Percentiles rank a stretch among this genome's conserved stretches.
Evolutionary conservation across 1,139 yeast genomes (phyloP).

Genomic region (Torulaspora pretoriensis): DNA sequence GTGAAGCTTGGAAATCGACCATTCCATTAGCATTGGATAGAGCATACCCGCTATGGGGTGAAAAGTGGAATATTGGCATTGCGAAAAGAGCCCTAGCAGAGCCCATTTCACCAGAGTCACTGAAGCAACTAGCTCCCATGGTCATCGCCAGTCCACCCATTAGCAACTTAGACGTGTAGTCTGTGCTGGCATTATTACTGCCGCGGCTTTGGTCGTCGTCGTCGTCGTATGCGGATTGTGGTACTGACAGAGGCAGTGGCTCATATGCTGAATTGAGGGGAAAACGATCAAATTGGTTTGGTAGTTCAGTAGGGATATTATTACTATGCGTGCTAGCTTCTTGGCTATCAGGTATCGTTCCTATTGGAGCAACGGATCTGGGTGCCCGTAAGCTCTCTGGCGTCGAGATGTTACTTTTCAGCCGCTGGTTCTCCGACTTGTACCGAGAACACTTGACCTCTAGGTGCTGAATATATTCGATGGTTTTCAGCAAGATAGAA

Average conservation of each 20-base stretch:
- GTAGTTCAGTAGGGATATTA: slow-evolving; percentile 15
- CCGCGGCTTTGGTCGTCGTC: background rate
- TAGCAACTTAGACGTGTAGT: slow-evolving; percentile 30
- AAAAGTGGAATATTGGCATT: slow-evolving; percentile 32
- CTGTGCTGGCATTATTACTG: slow-evolving; percentile 9
- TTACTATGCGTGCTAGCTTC: slow-evolving; percentile 14
- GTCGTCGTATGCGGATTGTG: background rate
- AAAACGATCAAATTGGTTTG: slow-evolving; percentile 8
- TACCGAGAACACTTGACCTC: slow-evolving; percentile 62
- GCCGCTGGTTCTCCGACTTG: slow-evolving; percentile 49
- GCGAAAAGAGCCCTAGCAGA: slow-evolving; percentile 34
- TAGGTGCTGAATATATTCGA: slow-evolving; percentile 82
- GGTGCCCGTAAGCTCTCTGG: slow-evolving; percentile 16
- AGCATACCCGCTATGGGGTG: slow-evolving; percentile 32
- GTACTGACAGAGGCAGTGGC: background rate
- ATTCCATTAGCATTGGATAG: slow-evolving; percentile 26
- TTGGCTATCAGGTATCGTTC: slow-evolving; percentile 9
- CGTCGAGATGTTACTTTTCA: slow-evolving; percentile 39
- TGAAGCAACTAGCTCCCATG: slow-evolving; percentile 36
- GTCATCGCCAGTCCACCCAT: slow-evolving; percentile 36
- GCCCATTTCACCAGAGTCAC: slow-evolving; percentile 33
- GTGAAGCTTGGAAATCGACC: slow-evolving; percentile 27
- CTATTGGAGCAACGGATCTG: slow-evolving; percentile 5
- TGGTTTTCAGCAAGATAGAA: slow-evolving; percentile 79
- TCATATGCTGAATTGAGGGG: slow-evolving; percentile 4